These are phyloP conservation scores for Naganishia kalamii DNA, from an alignment of 768 basidiomycete species.

Conservation along the genomic window DNA sequence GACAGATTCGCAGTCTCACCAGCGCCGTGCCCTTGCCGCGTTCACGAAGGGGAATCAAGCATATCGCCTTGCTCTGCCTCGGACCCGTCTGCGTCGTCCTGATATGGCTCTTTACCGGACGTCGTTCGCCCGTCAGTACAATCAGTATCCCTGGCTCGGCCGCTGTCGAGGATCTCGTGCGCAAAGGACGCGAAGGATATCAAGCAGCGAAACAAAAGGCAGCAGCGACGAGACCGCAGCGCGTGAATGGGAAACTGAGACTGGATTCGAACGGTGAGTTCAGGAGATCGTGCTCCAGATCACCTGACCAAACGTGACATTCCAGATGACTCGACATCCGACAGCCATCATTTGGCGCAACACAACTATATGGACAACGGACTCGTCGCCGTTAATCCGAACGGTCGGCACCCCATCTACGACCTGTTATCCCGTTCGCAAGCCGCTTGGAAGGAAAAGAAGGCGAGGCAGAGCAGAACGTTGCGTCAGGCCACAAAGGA, in stretches of 20 bases:
- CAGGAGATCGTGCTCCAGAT: neutral
- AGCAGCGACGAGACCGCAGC: neutral
- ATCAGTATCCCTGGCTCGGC: neutral
- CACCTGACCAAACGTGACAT: too few species aligned
- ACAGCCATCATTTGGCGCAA: neutral
- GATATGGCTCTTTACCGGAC: neutral
- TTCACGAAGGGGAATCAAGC: neutral
- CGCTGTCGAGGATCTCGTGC: neutral
- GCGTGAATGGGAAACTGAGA: neutral
- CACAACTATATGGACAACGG: constrained; percentile 16
- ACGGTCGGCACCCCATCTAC: constrained; percentile 35
- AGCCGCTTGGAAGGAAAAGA: constrained; percentile 33
- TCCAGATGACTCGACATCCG: neutral
- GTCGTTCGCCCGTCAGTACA: neutral
- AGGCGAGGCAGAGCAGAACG: constrained; percentile 29
- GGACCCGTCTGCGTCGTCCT: neutral
- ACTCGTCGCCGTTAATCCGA: constrained; percentile 7
- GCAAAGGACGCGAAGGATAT: neutral
- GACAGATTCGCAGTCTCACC: neutral
- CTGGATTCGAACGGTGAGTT: neutral
- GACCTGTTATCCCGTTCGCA: constrained; percentile 33
- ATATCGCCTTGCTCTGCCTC: neutral
- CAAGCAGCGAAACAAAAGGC: neutral
- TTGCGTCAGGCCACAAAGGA: constrained; percentile 38
- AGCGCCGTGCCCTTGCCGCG: neutral